Conservation (phyloP, 331 rosid species). For the Telfairia occidentalis region DNA sequence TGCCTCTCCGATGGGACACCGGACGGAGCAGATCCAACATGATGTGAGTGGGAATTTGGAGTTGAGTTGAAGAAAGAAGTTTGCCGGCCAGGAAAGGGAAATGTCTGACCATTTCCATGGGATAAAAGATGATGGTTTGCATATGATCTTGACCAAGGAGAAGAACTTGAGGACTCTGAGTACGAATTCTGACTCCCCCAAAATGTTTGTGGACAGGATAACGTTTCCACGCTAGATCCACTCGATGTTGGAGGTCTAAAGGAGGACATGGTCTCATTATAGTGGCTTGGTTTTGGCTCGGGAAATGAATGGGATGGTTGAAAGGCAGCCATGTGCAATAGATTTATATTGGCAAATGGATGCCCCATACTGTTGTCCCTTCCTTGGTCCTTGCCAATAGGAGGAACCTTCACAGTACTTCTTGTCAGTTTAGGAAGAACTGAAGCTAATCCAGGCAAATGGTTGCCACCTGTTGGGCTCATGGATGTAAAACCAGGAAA, state of each 20-base stretch:
- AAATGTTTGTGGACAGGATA: slow-evolving; percentile 77
- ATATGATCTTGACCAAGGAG: slow-evolving; percentile 62
- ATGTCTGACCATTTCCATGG: slow-evolving; percentile 58
- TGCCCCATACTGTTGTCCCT: slow-evolving; percentile 38
- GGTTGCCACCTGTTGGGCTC: slow-evolving; percentile 54
- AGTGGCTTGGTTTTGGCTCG: slow-evolving; percentile 45
- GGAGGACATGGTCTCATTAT: slow-evolving; percentile 48
- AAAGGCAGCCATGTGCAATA: slow-evolving; percentile 38
- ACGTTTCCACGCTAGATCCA: slow-evolving; percentile 56
- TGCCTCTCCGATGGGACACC: slow-evolving; percentile 62
- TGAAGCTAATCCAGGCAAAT: slow-evolving; percentile 72
- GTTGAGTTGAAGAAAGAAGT: slow-evolving; percentile 44
- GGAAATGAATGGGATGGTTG: slow-evolving; percentile 58
- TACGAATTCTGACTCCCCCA: slow-evolving; percentile 86
- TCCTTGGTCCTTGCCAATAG: slow-evolving; percentile 84
- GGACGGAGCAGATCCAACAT: slow-evolving; percentile 90
- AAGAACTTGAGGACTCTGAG: slow-evolving; percentile 42
- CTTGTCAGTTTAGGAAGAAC: slow-evolving; percentile 59
- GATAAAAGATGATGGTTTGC: slow-evolving; percentile 48
- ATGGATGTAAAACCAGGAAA: slow-evolving; percentile 56
- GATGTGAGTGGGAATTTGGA: slow-evolving; percentile 24
- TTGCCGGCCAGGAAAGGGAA: slow-evolving; percentile 33
- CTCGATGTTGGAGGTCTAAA: slow-evolving; percentile 41
- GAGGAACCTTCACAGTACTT: slow-evolving; percentile 59
- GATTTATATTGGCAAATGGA: slow-evolving; percentile 30